Base-by-base conservation (phyloP, 1,284 basidiomycete genomes). In the Rhodofomes roseus region DNA sequence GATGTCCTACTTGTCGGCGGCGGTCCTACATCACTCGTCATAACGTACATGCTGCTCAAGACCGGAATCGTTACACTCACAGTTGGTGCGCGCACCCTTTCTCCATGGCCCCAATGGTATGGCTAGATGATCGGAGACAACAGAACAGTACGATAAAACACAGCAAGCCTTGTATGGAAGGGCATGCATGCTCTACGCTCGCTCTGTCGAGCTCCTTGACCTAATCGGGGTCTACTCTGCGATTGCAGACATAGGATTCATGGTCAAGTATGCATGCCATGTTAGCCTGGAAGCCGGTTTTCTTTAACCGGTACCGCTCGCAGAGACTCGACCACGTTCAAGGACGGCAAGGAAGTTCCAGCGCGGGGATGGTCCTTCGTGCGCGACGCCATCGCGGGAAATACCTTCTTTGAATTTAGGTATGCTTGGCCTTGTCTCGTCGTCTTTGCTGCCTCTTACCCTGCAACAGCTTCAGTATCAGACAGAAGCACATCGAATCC, bases 1-100 rank as follows among this genome's bases (percentile, higher is more conserved):
- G 57, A 59, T 39, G 57, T 59, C 22, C 41, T 59, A 12, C 14
- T 59, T 18, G 53, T 59, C 18, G 57, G 57, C 36, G 57, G 52
- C 25, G 57, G 57, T 9, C 57, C 57, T 8, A 59, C 57, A n/a
- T 14, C 48, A 16, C 43, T 59, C 12, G n/a, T 55, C 23, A 48
- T 53, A 12, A 40, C 51, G 4, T 40, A 40, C 20, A 43, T 59
- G 16, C 43, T 59, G 11, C 52, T 59, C 43, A 43, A 55, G 43
- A 37, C 20, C n/a, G 53, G 53, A 1, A 12, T 59, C n/a, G 29
- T 20, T 16, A 43, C 43, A n/a, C 29, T 59, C 1, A 29, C 53
- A 37, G 43, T 59, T 2, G 57, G 57, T 59, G 4, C 23, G 57
- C 31, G 12, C 11, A 11, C 22, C 25, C 8, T 8, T 48, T n/a